Conservation (phyloP, 1,284 basidiomycete genomes). For the Cryptococcus sp. region DNA sequence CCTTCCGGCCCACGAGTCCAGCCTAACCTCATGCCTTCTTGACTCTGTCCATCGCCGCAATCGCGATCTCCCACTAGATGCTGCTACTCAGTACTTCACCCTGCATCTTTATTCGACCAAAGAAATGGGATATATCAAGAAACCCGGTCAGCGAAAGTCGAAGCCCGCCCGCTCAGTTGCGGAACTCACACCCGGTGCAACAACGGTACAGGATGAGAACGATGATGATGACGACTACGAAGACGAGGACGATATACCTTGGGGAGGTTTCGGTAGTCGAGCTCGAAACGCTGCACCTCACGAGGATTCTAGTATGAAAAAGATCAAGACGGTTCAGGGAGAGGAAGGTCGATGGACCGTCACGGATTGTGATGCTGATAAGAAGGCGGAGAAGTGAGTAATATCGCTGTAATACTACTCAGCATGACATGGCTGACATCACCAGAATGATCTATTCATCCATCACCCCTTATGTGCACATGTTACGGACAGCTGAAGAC, state of each 20-base stretch:
- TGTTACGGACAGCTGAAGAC: slow-evolving; percentile 74
- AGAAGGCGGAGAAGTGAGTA: slow-evolving; percentile 76
- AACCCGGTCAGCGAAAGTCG: background rate
- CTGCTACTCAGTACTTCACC: slow-evolving; percentile 65
- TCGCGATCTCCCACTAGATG: slow-evolving; percentile 38
- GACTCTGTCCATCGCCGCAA: slow-evolving; percentile 41
- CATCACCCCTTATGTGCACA: slow-evolving; percentile 74
- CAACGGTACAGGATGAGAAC: slow-evolving; percentile 1
- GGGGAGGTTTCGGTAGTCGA: slow-evolving; percentile 9
- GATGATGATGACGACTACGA: slow-evolving; percentile 30
- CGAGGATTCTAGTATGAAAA: slow-evolving; percentile 62
- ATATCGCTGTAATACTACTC: background rate
- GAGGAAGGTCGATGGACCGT: slow-evolving; percentile 79
- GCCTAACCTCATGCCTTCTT: slow-evolving; percentile 56
- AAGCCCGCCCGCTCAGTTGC: background rate
- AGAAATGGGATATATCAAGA: background rate
- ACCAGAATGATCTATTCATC: slow-evolving; percentile 85
- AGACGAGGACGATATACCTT: slow-evolving; percentile 40
- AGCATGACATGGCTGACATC: background rate
- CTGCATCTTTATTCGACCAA: slow-evolving; percentile 79
- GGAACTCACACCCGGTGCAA: too few species aligned
- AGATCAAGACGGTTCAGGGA: slow-evolving; percentile 74
- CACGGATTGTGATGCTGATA: slow-evolving; percentile 88
- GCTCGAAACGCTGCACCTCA: slow-evolving; percentile 5
- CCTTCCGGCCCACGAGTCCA: slow-evolving; percentile 6